Base-by-base conservation (phyloP, 805 yeast genomes). In the Geotrichum ghanense region DNA sequence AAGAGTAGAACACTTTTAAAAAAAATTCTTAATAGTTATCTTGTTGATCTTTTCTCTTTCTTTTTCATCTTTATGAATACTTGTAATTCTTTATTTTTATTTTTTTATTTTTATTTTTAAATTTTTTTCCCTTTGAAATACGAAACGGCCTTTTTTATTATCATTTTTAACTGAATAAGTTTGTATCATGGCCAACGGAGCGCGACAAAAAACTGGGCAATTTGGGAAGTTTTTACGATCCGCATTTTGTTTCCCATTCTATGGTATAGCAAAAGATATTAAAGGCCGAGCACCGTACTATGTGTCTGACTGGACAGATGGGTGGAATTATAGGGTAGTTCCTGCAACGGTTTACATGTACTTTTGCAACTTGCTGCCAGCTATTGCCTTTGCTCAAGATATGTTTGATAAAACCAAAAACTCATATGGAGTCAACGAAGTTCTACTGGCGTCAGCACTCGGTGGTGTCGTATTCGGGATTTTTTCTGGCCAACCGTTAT, bases 351-450 rank as follows among this genome's bases (percentile, higher is more conserved):
- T 83, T 1, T 87, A 76, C 60, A 83, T 92, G 12, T 90, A 83
- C 63, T 88, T 92, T 70, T 88, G 95, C 40, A 90, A 92, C 48
- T 48, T 90, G 41, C 69, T 90, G 34, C 97, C 97, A 1, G 97
- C 97, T 0, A 73, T 90, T 39, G 96, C 97, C 0, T 90, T 90
- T 70, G 95, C 97, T 0, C 96, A 87, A 59, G 97, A 90, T 60
- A 83, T 90, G 95, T 89, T 88, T 63, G 95, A 89, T 62, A 80
- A 86, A 51, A 90, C 98, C 0, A 66, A 83, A 43, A 79, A 83
- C 53, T 73, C 89, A 10, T 90, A 87, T 57, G 98, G 98, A 2
- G 83, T 92, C 3, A 92, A 90, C 59, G 98, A 90, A 59, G 83
- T 90, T 2, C 69, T 90, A 21, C 58, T 92, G 59, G 72, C 92